phyloP scores from a whole-genome alignment of 2,329 filamentous ascomycete species.

The Aureobasidium namibiae region DNA sequence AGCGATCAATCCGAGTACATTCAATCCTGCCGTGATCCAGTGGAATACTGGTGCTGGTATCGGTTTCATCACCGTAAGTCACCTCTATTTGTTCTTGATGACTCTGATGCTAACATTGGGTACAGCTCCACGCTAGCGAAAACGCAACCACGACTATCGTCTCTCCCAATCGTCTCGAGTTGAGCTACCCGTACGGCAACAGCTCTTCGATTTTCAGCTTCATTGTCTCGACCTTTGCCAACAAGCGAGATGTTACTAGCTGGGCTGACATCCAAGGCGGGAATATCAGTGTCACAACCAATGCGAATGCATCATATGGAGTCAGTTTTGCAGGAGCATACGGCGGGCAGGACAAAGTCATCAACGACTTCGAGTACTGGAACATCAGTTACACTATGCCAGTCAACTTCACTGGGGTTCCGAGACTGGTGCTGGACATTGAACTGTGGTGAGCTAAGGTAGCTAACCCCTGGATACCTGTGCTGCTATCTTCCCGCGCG shows the following conservation, averaged over 20 bases:
- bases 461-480: not conserved
- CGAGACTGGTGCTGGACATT: not conserved
- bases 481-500: not conserved
- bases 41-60: constrained; percentile 41
- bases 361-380: constrained; percentile 37
- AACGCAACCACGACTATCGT: constrained; percentile 35
- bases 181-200: constrained; percentile 49
- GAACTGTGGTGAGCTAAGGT: not conserved
- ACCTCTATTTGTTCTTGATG: too few species aligned
- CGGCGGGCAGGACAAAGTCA: constrained; percentile 28
- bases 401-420: not conserved
- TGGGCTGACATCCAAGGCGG: constrained; percentile 45
- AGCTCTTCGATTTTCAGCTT: constrained; percentile 43
- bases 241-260: constrained; percentile 35
- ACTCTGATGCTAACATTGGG: not conserved
- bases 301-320: constrained; percentile 32
- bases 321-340: constrained; percentile 38
- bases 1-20: constrained; percentile 42
- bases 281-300: constrained; percentile 38
- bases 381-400: constrained; percentile 30
- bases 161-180: constrained; percentile 32
- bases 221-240: constrained; percentile 40
- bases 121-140: constrained; percentile 33
- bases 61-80: constrained; percentile 22
- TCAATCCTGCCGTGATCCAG: constrained; percentile 53